Percentiles rank a stretch among this genome's conserved stretches.
Evolutionary conservation across 495 filamentous ascomycete genomes (phyloP).

Genomic region (Viridothelium virens): DNA sequence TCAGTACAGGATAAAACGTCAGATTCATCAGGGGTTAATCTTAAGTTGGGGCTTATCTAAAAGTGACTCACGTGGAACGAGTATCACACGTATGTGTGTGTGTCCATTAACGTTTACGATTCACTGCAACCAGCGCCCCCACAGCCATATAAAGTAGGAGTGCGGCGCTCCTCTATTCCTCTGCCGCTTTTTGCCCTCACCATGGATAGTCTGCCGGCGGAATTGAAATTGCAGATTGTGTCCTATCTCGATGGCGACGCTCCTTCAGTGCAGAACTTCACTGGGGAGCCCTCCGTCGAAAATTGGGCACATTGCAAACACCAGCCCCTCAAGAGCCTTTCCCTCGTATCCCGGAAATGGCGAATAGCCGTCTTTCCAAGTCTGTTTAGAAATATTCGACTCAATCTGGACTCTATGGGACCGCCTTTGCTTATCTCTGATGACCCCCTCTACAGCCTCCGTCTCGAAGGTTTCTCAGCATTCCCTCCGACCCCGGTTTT

Average conservation of each 20-base stretch:
- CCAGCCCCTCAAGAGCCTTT: slow-evolving; percentile 18
- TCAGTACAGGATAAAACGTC: too few species aligned
- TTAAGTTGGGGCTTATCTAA: too few species aligned
- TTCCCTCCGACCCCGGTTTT: background rate
- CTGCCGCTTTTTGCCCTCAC: background rate
- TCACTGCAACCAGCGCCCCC: too few species aligned
- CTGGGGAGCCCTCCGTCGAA: slow-evolving; percentile 19
- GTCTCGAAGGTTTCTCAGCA: background rate
- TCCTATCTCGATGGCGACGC: slow-evolving; percentile 19
- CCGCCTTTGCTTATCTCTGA: too few species aligned
- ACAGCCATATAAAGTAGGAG: too few species aligned
- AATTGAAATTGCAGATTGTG: slow-evolving; percentile 23
- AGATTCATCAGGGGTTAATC: too few species aligned
- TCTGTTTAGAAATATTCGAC: slow-evolving; percentile 21
- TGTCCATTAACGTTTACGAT: too few species aligned
- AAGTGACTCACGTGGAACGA: too few species aligned
- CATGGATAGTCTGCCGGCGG: slow-evolving; percentile 22
- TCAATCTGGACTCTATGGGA: slow-evolving; percentile 12
- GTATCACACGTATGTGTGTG: too few species aligned
- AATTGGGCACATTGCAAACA: slow-evolving; percentile 13
- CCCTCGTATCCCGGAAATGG: slow-evolving; percentile 20
- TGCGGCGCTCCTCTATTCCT: background rate
- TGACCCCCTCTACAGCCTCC: background rate
- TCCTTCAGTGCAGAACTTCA: slow-evolving; percentile 19
- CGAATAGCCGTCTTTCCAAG: slow-evolving; percentile 18